These are phyloP conservation scores for Podaxis sp. DNA, from an alignment of 768 basidiomycete genomes.

Conservation along the genomic window DNA sequence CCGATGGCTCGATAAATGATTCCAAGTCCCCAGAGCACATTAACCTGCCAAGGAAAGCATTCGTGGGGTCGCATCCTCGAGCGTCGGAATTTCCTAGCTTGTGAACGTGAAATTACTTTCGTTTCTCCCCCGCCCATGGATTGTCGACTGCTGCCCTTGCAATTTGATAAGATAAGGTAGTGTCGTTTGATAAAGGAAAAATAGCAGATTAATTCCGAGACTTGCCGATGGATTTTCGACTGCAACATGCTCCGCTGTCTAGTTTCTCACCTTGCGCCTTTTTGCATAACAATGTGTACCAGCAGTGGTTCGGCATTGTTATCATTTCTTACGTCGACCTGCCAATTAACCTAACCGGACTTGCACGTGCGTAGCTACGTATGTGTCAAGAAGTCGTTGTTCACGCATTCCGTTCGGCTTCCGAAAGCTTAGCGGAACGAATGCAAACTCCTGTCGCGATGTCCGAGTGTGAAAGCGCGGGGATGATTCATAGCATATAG, in stretches of 20 bases:
- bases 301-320: no score
- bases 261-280: not conserved
- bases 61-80: not conserved
- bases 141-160: not conserved
- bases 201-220: not conserved
- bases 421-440: not conserved
- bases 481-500: slow-evolving; percentile 8
- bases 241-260: not conserved
- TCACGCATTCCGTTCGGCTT: not conserved
- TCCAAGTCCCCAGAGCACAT: not conserved
- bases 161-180: not conserved
- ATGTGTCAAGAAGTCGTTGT: not conserved
- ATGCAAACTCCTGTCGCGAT: not conserved
- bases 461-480: not conserved
- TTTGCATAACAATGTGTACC: no score
- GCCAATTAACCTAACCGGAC: no score
- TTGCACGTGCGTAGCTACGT: not conserved
- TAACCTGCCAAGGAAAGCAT: not conserved
- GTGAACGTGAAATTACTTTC: not conserved
- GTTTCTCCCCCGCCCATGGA: not conserved
- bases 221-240: not conserved
- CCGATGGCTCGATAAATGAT: not conserved
- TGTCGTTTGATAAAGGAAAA: not conserved
- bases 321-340: no score
- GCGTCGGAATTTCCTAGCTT: not conserved